Evolutionary conservation across 2,329 filamentous ascomycete species (phyloP).

Genomic region (Colletotrichum sp.): DNA sequence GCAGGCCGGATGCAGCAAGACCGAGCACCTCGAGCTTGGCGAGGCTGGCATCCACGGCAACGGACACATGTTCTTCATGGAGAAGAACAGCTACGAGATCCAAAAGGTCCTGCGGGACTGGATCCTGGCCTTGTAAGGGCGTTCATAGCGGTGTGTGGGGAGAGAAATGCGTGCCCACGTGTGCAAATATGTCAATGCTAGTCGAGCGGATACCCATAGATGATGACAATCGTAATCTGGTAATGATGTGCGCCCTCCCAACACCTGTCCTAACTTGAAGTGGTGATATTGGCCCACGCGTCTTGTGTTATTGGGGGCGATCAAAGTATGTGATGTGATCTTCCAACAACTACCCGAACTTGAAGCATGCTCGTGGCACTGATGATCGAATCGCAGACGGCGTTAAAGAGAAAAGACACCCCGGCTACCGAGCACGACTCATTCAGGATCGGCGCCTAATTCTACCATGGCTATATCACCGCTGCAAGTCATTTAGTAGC

Average conservation of each 20-base stretch:
- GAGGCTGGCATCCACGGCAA: conserved; percentile 47
- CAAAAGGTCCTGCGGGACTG: conserved; percentile 27
- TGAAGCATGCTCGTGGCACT: neutral
- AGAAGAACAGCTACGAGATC: conserved; percentile 50
- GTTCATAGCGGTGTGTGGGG: neutral
- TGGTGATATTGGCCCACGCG: neutral
- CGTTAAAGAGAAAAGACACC: neutral
- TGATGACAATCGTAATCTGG: conserved; percentile 4
- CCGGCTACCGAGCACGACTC: neutral
- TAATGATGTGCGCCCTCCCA: neutral
- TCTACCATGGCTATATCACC: neutral
- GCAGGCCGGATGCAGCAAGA: conserved; percentile 43
- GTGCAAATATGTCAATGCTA: neutral
- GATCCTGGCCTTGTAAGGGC: conserved; percentile 21
- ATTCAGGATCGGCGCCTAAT: neutral
- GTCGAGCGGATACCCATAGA: conserved; percentile 11
- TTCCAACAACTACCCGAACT: neutral
- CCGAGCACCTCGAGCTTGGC: conserved; percentile 40
- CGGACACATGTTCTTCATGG: conserved; percentile 54
- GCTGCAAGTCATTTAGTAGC: neutral
- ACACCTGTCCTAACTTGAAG: neutral
- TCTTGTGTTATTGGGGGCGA: neutral
- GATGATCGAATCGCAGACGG: neutral
- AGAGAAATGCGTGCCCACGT: neutral
- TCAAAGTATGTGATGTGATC: neutral